Conservation (phyloP, 139 green algal genomes). For the Diplosphaera chodatii region DNA sequence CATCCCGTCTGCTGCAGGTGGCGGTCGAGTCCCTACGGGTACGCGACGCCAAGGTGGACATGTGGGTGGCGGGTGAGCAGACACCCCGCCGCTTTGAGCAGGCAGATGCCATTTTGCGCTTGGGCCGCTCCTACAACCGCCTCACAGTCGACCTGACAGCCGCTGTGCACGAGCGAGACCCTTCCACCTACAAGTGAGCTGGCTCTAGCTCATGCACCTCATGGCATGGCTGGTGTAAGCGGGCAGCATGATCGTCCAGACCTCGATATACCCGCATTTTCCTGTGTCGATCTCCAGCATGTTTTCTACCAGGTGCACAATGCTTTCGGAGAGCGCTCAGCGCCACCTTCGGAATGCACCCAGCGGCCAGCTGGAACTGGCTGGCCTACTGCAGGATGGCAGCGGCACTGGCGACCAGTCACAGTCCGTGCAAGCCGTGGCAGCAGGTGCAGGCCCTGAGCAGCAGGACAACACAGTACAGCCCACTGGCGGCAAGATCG, state of each 20-base stretch:
- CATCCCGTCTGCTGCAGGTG: conserved; percentile 12
- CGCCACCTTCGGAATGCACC: conserved; percentile 68
- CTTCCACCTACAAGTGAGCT: conserved; percentile 33
- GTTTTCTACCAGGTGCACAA: conserved; percentile 64
- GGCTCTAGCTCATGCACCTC: too few relatives aligned
- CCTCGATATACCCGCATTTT: too few relatives aligned
- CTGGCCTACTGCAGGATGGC: background rate
- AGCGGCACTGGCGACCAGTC: too few relatives aligned
- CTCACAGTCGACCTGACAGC: conserved; percentile 54
- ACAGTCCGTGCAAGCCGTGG: too few relatives aligned
- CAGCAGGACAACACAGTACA: background rate
- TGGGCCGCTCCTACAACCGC: conserved; percentile 51
- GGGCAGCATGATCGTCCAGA: too few relatives aligned
- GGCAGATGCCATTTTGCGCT: conserved; percentile 28
- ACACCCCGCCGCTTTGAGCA: conserved; percentile 40
- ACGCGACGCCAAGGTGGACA: conserved; percentile 15
- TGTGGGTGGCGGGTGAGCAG: conserved; percentile 34
- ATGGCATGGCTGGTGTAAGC: too few relatives aligned
- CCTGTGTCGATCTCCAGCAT: too few relatives aligned
- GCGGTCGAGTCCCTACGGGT: conserved; percentile 34
- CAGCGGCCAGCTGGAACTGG: conserved; percentile 1
- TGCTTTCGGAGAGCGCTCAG: conserved; percentile 40
- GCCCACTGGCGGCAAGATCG: background rate
- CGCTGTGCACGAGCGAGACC: conserved; percentile 32
- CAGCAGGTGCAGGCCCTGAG: too few relatives aligned